Base-by-base conservation (phyloP, 176 grass and related monocot species). In the Avena atlantica region DNA sequence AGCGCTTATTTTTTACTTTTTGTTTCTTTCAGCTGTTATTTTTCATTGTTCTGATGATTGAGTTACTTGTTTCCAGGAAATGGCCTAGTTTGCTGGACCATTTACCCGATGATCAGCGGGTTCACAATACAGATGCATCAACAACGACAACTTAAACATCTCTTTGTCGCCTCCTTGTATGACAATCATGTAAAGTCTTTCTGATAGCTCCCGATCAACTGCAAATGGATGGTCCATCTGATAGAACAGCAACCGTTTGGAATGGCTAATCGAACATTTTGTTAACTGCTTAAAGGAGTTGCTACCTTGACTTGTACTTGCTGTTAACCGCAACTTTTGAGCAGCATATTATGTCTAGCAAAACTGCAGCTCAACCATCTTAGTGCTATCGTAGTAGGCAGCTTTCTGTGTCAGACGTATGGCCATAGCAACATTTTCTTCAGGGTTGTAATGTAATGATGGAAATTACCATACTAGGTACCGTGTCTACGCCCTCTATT, bases 21-120 rank as follows among this genome's bases (percentile, higher is more conserved):
- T 17, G 19, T 50, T 68, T 88, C 48, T 70, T 81, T 42, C 0
- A 7, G 19, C 27, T 23, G 29, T 81, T 37, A 14, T 60, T 84
- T 77, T 84, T 19, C 51, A 51, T 42, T 47, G 53, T 69, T 31
- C 31, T 78, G 52, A 62, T 85, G 61, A 85, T 78, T 77, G 61
- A n/a, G 81, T 84, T 79, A 70, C 67, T 81, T 85, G 16, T 61
- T 87, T 87, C 66, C 82, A 91, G 82, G 86, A 85, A 77, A 81
- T 77, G 61, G 61, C 70, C 82, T 78, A 44, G 76, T 51, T 61
- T 67, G 60, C 76, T 84, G 58, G 63, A 48, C 76, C 84, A 69
- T 61, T 76, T 84, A 56, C 50, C 19, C 15, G 37, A 6, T 44
- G 70, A 70, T 76, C 40, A 59, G 36, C 17, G 19, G 62, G 80